phyloP scores from a whole-genome alignment of 805 yeast species.

The Brettanomyces anomalus region DNA sequence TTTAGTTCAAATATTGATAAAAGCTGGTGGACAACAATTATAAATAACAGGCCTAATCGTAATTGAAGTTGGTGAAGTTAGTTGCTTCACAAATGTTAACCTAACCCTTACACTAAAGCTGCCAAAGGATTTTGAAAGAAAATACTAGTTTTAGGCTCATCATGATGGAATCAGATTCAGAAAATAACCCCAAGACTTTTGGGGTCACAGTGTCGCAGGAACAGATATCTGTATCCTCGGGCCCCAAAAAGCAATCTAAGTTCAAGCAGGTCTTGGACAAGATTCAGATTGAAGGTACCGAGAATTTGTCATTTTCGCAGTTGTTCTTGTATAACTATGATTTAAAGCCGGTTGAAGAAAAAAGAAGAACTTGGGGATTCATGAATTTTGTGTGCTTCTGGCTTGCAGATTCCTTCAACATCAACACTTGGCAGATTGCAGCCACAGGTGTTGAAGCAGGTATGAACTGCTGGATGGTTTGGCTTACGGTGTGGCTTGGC shows the following conservation, averaged over 20 bases:
- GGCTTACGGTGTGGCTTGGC: conserved; percentile 87
- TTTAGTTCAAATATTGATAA: too few relatives aligned
- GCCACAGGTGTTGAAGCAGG: conserved; percentile 76
- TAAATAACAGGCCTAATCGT: too few relatives aligned
- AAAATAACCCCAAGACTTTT: background rate
- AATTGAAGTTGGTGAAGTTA: too few relatives aligned
- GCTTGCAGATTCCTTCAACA: conserved; percentile 85
- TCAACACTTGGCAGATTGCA: conserved; percentile 88
- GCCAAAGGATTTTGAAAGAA: too few relatives aligned
- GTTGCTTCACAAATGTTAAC: too few relatives aligned
- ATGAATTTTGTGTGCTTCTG: conserved; percentile 71
- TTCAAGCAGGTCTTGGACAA: conserved; percentile 4
- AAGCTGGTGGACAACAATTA: too few relatives aligned
- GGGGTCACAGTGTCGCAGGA: background rate
- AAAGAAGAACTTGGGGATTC: conserved; percentile 81
- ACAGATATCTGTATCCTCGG: background rate
- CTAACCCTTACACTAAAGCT: too few relatives aligned
- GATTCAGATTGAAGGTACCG: conserved; percentile 22
- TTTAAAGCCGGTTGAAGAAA: conserved; percentile 67
- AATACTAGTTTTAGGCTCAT: background rate
- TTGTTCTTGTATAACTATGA: conserved; percentile 67
- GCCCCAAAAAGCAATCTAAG: background rate
- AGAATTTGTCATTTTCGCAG: conserved; percentile 41
- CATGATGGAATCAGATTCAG: background rate
- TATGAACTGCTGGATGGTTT: conserved; percentile 83